Evolutionary conservation across 768 basidiomycete genomes (phyloP), one percentile per base, ranked within the genome.

Genomic region (Lactarius deliciosus): DNA sequence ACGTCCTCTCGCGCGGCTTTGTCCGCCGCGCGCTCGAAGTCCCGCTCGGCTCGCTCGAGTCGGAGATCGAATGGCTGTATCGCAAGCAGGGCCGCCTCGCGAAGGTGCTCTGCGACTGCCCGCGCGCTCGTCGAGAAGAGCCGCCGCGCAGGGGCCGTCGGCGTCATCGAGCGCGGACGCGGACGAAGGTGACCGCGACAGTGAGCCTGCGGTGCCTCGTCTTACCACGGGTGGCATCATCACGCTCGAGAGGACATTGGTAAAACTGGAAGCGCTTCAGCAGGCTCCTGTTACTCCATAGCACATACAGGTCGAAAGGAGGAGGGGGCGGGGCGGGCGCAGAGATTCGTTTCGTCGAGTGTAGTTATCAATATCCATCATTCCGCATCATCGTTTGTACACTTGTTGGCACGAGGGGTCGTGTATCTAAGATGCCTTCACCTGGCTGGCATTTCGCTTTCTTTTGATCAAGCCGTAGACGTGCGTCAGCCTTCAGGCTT

Each of bases 1-100:
- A 91, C 71, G 92, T 96, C 45, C 82, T 96, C 47, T 94, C 94
- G 13, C 84, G 94, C 36, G 91, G 89, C 9, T 97, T 96, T 74
- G 87, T 96, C 58, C 88, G 90, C n/a, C 88, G 91, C 20, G 94
- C 94, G 15, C 85, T 96, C 34, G 91, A 93, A 77, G 79, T 88
- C 32, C 92, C 93, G 25, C 83, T 87, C 5, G 82, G 86, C 43
- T 84, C 86, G 9, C 77, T 97, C 32, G 88, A 89, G 66, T 70
- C 78, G 5, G 95, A 95, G 76, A 83, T 97, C 63, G 77, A 76
- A 25, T 86, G 87, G 82, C 77, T 94, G 65, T 97, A 95, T 76
- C 81, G 85, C 76, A 79, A 79, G 38, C 78, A 82, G 61, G 83
- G 84, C 41, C 85, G 84, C 62, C 83, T 96, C 58, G 80, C 81